Conservation (phyloP, 768 basidiomycete genomes). For the Serendipita indica region DNA sequence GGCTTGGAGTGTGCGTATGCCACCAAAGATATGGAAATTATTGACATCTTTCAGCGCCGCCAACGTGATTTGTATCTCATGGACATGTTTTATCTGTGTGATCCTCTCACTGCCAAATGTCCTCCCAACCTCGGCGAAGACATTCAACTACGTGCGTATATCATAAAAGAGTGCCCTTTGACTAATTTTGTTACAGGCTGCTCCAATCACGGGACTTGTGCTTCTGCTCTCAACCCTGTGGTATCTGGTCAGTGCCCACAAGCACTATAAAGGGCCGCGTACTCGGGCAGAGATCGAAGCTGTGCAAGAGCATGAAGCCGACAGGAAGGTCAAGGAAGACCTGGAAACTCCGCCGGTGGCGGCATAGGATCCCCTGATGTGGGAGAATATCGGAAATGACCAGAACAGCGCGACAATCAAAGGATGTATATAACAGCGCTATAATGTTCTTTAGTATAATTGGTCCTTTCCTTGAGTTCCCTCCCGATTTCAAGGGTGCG, state of each 20-base stretch:
- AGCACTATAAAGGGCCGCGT: constrained; percentile 46
- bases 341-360: no score
- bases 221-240: constrained; percentile 26
- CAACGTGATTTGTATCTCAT: constrained; percentile 50
- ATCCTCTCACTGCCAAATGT: constrained; percentile 61
- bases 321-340: no score
- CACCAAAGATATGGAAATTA: neutral
- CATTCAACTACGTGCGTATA: constrained; percentile 52
- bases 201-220: constrained; percentile 4
- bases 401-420: no score
- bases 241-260: constrained; percentile 39
- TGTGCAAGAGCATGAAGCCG: no score
- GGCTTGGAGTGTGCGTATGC: neutral
- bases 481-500: no score
- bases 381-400: no score
- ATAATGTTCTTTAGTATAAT: no score
- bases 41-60: constrained; percentile 29
- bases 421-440: no score
- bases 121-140: constrained; percentile 49
- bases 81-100: constrained; percentile 54
- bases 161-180: neutral
- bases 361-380: no score
- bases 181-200: constrained; percentile 12
- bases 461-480: no score
- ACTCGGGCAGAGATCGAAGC: no score